A percentile compares a stretch with the other conserved stretches of the same genome.
phyloP scores from a whole-genome alignment of 2,329 filamentous ascomycete species.

The Juglanconis sp. region DNA sequence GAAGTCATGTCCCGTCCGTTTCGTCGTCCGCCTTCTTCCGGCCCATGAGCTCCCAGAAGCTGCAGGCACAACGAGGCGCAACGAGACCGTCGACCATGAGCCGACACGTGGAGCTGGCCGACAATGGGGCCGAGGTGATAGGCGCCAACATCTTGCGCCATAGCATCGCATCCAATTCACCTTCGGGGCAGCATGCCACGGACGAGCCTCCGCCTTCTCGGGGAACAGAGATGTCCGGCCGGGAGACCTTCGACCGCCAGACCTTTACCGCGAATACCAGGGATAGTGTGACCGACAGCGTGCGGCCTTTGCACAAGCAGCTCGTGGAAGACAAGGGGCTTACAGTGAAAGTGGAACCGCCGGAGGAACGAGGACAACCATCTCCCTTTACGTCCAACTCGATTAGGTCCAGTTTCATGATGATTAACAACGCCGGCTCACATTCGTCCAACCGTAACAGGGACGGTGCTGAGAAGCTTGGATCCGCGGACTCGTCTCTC shows the following conservation, averaged over 20 bases:
- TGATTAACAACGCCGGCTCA: constrained; percentile 48
- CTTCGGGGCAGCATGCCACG: constrained; percentile 2
- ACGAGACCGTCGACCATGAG: constrained; percentile 41
- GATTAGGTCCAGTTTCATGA: constrained; percentile 71
- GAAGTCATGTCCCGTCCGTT: constrained; percentile 85
- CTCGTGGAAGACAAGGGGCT: constrained; percentile 38
- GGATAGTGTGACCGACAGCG: constrained; percentile 74
- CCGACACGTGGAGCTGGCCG: constrained; percentile 28
- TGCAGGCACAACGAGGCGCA: constrained; percentile 81
- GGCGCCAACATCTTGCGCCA: constrained; percentile 25
- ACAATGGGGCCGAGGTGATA: constrained; percentile 6
- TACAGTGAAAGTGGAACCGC: constrained; percentile 57
- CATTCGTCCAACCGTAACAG: constrained; percentile 53
- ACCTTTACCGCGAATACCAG: constrained; percentile 67
- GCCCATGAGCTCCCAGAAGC: constrained; percentile 92
- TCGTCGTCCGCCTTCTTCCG: constrained; percentile 90
- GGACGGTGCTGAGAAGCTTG: constrained; percentile 76
- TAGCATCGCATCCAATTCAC: constrained; percentile 30
- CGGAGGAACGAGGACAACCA: constrained; percentile 51
- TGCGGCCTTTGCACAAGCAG: constrained; percentile 66
- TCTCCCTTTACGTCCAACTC: constrained; percentile 69
- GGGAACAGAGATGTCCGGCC: constrained; percentile 50
- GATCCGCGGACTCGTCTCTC: constrained; percentile 75
- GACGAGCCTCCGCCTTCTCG: constrained; percentile 16
- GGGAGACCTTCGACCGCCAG: constrained; percentile 70